Base-by-base conservation (phyloP, 257 asterid genomes). In the Penstemon eatonii region DNA sequence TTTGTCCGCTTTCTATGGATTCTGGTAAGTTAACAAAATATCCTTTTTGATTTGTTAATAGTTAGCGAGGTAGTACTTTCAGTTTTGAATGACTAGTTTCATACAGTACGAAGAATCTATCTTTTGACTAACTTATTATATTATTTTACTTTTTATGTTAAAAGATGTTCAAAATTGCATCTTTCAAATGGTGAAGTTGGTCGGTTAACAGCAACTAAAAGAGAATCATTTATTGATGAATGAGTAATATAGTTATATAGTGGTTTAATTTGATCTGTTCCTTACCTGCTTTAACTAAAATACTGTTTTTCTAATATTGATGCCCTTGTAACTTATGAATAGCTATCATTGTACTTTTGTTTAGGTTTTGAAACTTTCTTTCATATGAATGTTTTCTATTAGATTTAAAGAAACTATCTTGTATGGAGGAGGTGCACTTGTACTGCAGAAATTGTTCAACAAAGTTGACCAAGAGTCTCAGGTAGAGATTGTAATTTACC, bases 391-490 rank as follows among this genome's bases (percentile, higher is more conserved):
- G 45, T 50, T 72, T 68, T 56, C 65, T 68, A 72, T 69, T 74
- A 93, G 99, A 93, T 79, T 13, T 87, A 51, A 82, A 81, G 84
- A 79, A 76, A 61, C 73, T 93, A 64, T 88, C 94, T 51, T 71
- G 87, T 56, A 70, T 73, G 85, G 77, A 84, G 79, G 96, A 84
- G 80, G 92, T 86, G 65, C 76, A 81, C 73, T 85, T 90, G 79
- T 90, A 88, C 95, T 93, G 99, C 89, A 78, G 87, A 73, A 83
- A 73, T 77, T 93, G 97, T 84, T 87, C 91, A 6, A 63, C 74
- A 69, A 83, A 88, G 80, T 75, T 90, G 81, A 85, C 96, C 4
- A 84, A 69, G 78, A 77, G 84, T 65, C 82, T 93, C 83, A 78
- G 96, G 99, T 89, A 74, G 71, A 56, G 6, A 39, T 65, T 39